These are phyloP conservation scores for Thielaviopsis punctulata DNA, from an alignment of 2,329 filamentous ascomycete genomes.

Conservation along the genomic window DNA sequence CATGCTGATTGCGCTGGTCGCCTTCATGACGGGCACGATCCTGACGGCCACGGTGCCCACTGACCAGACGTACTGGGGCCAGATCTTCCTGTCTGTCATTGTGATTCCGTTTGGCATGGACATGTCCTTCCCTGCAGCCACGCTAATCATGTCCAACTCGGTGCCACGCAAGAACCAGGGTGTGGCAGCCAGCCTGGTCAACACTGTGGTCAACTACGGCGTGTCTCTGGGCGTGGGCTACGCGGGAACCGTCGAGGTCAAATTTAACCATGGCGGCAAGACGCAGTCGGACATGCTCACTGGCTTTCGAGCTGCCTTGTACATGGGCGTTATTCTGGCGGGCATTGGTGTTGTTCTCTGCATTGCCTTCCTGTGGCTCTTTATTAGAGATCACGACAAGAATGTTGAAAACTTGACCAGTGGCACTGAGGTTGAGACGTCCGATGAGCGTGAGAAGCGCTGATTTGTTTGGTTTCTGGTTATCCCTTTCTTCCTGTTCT, in stretches of 20 bases:
- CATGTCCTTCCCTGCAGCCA: conserved; percentile 47
- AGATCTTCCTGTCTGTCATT: conserved; percentile 40
- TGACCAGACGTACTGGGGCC: conserved; percentile 44
- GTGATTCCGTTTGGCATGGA: conserved; percentile 48
- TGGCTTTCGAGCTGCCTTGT: conserved; percentile 23
- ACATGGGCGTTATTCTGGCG: conserved; percentile 25
- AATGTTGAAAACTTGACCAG: neutral
- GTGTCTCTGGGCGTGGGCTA: conserved; percentile 50
- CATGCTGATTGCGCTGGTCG: conserved; percentile 26
- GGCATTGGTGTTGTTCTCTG: conserved; percentile 20
- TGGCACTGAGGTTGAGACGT: neutral
- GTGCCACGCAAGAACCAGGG: conserved; percentile 29
- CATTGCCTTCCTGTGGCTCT: conserved; percentile 8
- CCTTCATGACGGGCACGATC: conserved; percentile 26
- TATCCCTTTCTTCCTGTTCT: neutral
- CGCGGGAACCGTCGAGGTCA: conserved; percentile 42
- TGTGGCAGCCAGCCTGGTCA: conserved; percentile 36
- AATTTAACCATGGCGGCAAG: conserved; percentile 17
- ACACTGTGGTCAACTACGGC: conserved; percentile 50
- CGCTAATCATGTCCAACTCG: conserved; percentile 39
- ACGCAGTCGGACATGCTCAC: conserved; percentile 16
- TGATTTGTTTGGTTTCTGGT: neutral
- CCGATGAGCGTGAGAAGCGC: conserved; percentile 9
- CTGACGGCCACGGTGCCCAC: conserved; percentile 31
- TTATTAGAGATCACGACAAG: conserved; percentile 5